Evolutionary conservation across 805 yeast species (phyloP).

Genomic region (Maudiozyma saulgeensis): DNA sequence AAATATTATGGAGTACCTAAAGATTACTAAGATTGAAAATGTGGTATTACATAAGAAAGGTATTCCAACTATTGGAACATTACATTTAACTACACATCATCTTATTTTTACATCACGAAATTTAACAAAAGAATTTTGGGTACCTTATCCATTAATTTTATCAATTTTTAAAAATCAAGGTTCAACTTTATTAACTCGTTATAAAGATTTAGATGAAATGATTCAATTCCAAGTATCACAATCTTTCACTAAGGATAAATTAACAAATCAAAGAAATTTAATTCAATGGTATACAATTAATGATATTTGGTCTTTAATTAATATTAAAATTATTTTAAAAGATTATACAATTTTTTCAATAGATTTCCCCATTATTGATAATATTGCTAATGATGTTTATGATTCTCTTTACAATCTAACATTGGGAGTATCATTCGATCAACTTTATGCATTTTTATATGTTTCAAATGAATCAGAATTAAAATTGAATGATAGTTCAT

Average conservation of each 20-base stretch:
- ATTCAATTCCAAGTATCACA: conserved; percentile 1
- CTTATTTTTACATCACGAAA: conserved; percentile 42
- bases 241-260: not conserved
- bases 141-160: conserved; percentile 78
- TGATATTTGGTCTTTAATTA: conserved; percentile 34
- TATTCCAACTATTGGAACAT: conserved; percentile 41
- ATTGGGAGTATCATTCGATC: conserved; percentile 39
- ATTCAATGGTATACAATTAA: conserved; percentile 16
- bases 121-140: conserved; percentile 66
- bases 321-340: conserved; percentile 64
- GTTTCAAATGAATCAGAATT: conserved; percentile 62
- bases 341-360: conserved; percentile 78
- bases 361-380: conserved; percentile 44
- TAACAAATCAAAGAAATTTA: conserved; percentile 1
- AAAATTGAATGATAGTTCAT: conserved; percentile 40
- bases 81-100: conserved; percentile 70
- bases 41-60: conserved; percentile 55
- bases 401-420: conserved; percentile 63
- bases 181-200: conserved; percentile 32
- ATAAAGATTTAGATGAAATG: conserved; percentile 5
- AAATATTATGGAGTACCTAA: conserved; percentile 44
- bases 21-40: conserved; percentile 42
- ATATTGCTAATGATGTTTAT: conserved; percentile 58
- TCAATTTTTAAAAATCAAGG: conserved; percentile 48
- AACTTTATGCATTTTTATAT: conserved; percentile 76